Percentiles rank a stretch among this genome's conserved stretches.
Evolutionary conservation across 257 asterid species (phyloP).

Genomic region (Marsdenia floribunda): DNA sequence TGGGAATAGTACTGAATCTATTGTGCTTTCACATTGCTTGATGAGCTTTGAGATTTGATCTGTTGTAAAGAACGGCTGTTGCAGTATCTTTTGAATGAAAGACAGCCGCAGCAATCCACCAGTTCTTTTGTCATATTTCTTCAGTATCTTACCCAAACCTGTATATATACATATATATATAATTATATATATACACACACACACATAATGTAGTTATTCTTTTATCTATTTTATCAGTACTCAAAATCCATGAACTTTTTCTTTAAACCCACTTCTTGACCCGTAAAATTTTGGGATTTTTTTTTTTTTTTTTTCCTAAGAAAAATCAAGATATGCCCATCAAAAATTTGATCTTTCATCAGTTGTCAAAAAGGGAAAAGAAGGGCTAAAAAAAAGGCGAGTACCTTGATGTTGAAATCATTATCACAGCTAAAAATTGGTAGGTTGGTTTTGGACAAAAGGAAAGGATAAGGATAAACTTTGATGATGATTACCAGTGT

Average conservation of each 20-base stretch:
- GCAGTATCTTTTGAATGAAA: conserved; percentile 63
- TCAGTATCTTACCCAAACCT: conserved; percentile 85
- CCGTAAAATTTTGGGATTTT: neutral
- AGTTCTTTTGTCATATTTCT: conserved; percentile 85
- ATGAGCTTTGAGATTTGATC: conserved; percentile 77
- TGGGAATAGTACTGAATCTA: conserved; percentile 56
- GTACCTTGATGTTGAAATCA: neutral
- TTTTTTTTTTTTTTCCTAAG: too few relatives aligned
- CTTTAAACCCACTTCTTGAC: neutral
- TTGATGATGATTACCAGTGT: conserved; percentile 26
- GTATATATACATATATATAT: neutral
- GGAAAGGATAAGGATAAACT: neutral
- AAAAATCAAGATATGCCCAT: neutral
- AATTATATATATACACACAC: too few relatives aligned
- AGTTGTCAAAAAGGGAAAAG: too few relatives aligned
- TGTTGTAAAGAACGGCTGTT: conserved; percentile 85
- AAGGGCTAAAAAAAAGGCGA: neutral
- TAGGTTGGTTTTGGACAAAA: neutral
- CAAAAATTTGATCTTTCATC: neutral
- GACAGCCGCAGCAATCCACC: conserved; percentile 74
- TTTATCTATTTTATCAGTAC: neutral
- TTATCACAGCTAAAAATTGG: neutral
- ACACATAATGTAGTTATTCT: neutral
- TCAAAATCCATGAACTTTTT: neutral
- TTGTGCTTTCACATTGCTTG: conserved; percentile 73